Conservation (phyloP, 176 grass and related monocot genomes). For the Luzula sylvatica region DNA sequence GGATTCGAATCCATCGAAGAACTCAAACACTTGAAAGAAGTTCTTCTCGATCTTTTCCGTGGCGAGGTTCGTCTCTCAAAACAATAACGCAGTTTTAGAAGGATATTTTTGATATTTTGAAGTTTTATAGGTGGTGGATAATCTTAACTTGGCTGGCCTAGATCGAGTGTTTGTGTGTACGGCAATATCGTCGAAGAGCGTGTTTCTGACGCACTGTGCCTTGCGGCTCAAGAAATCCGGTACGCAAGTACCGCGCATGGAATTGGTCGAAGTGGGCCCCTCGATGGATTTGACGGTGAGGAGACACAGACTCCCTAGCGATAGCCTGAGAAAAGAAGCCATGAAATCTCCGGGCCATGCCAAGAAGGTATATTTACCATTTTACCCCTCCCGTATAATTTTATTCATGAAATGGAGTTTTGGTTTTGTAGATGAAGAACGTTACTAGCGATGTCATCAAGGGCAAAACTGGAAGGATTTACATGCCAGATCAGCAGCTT, state of each 20-base stretch:
- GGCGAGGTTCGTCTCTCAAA: no score
- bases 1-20: slow-evolving; percentile 72
- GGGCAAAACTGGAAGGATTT: slow-evolving; percentile 56
- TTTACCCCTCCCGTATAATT: no score
- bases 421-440: slow-evolving; percentile 71
- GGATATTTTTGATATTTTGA: no score
- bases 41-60: slow-evolving; percentile 80
- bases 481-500: slow-evolving; percentile 83
- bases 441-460: slow-evolving; percentile 42
- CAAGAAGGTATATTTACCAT: slow-evolving; percentile 18
- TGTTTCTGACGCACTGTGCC: slow-evolving; percentile 76
- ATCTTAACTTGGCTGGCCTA: slow-evolving; percentile 73
- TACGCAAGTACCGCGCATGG: slow-evolving; percentile 75
- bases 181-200: slow-evolving; percentile 55
- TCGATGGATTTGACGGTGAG: slow-evolving; percentile 79
- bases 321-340: slow-evolving; percentile 73
- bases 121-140: slow-evolving; percentile 58
- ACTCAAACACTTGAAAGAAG: slow-evolving; percentile 88
- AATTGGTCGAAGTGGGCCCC: slow-evolving; percentile 88
- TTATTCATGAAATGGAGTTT: no score
- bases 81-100: no score
- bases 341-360: slow-evolving; percentile 51
- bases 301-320: slow-evolving; percentile 45
- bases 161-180: slow-evolving; percentile 76
- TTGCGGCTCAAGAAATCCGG: slow-evolving; percentile 73